phyloP scores from a whole-genome alignment of 2,329 filamentous ascomycete genomes.

The Xylariaceae sp. region DNA sequence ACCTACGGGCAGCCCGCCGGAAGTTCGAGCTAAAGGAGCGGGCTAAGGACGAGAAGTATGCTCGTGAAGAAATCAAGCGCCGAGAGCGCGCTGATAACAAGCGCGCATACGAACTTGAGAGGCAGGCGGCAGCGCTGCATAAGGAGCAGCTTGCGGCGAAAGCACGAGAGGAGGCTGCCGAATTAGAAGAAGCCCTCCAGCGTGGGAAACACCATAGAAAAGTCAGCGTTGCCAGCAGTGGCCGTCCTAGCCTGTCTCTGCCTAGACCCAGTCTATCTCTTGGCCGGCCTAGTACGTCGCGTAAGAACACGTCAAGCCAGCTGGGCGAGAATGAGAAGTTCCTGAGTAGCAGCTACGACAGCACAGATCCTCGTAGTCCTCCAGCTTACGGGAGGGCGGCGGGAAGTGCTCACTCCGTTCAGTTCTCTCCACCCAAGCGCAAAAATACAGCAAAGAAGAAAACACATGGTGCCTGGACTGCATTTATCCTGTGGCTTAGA shows the following conservation, averaged over 20 bases:
- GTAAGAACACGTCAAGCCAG: slow-evolving; percentile 32
- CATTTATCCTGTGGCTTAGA: slow-evolving; percentile 68
- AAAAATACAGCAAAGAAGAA: slow-evolving; percentile 61
- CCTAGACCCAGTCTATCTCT: slow-evolving; percentile 37
- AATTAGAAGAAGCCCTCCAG: slow-evolving; percentile 40
- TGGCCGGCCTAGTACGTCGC: slow-evolving; percentile 35
- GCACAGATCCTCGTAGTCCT: slow-evolving; percentile 39
- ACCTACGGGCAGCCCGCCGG: slow-evolving; percentile 65
- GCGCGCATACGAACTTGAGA: slow-evolving; percentile 59
- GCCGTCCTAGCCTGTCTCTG: slow-evolving; percentile 38
- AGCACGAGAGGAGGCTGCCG: slow-evolving; percentile 46
- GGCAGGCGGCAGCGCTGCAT: slow-evolving; percentile 48
- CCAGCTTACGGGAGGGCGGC: slow-evolving; percentile 41
- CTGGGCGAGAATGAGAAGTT: slow-evolving; percentile 51
- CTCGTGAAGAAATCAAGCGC: slow-evolving; percentile 62
- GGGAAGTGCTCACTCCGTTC: slow-evolving; percentile 49
- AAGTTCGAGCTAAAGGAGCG: slow-evolving; percentile 68
- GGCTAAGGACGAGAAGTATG: slow-evolving; percentile 67
- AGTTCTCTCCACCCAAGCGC: slow-evolving; percentile 50
- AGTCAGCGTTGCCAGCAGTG: slow-evolving; percentile 38
- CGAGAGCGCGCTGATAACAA: slow-evolving; percentile 64
- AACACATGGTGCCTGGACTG: slow-evolving; percentile 67
- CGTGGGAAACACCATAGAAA: slow-evolving; percentile 41
- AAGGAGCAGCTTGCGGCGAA: slow-evolving; percentile 53
- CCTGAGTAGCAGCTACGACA: slow-evolving; percentile 54